These are phyloP conservation scores for Aegilops sharonensis DNA, from an alignment of 176 grass and related monocot genomes.

Conservation along the genomic window DNA sequence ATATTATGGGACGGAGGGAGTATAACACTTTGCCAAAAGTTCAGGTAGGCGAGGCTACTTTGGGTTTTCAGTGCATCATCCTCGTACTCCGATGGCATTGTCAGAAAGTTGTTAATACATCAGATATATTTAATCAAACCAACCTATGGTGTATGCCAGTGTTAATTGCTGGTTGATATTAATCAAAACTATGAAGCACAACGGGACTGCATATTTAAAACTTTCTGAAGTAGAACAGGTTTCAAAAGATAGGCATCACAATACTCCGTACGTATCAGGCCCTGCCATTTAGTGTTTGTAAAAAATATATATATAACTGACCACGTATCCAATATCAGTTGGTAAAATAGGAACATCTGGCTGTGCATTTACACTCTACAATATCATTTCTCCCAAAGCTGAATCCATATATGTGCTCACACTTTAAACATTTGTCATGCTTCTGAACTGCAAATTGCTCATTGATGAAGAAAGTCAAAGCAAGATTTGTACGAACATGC, in stretches of 20 bases:
- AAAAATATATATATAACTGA: not conserved
- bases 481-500: no score
- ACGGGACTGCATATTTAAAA: not conserved
- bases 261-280: not conserved
- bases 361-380: no score
- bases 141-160: not conserved
- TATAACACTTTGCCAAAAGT: conserved; percentile 85
- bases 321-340: conserved; percentile 1
- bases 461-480: no score
- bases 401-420: no score
- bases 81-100: conserved; percentile 62
- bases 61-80: conserved; percentile 83
- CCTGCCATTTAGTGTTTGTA: not conserved
- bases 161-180: not conserved
- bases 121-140: conserved; percentile 19
- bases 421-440: no score
- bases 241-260: conserved; percentile 14
- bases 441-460: no score
- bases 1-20: no score
- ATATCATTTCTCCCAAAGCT: no score
- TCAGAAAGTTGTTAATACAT: conserved; percentile 28
- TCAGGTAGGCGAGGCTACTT: conserved; percentile 81
- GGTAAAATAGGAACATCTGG: not conserved
- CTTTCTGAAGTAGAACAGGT: not conserved
- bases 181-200: not conserved